phyloP scores from a whole-genome alignment of 1,284 basidiomycete species.

The Puccinia triticina region DNA sequence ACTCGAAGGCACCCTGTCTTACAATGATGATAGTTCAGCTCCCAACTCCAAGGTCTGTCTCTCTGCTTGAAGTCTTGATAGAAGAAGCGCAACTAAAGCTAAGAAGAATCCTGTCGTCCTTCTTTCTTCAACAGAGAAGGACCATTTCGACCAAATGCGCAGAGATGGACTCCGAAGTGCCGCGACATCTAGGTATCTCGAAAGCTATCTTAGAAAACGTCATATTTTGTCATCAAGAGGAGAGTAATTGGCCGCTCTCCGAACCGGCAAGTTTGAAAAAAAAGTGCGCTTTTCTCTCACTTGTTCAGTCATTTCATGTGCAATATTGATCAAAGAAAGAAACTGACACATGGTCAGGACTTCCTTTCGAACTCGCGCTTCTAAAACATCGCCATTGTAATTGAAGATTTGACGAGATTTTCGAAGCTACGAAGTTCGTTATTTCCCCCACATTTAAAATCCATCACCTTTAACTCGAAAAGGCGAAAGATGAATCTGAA shows the following conservation, averaged over 20 bases:
- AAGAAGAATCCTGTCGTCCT: neutral
- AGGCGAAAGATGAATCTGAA: conserved; percentile 51
- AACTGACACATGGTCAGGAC: neutral
- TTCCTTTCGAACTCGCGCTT: neutral
- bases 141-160: conserved; percentile 93
- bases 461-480: neutral
- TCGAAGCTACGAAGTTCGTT: conserved; percentile 88
- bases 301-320: neutral
- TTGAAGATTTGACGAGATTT: conserved; percentile 78
- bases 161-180: conserved; percentile 93
- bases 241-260: conserved; percentile 95
- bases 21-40: conserved; percentile 65
- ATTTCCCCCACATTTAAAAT: neutral
- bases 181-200: conserved; percentile 88
- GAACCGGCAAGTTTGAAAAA: conserved; percentile 92
- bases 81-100: neutral
- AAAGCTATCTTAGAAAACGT: conserved; percentile 97
- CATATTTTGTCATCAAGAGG: conserved; percentile 99
- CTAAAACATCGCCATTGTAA: neutral
- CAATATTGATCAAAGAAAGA: neutral
- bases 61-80: conserved; percentile 65
- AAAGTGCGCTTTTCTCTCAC: conserved; percentile 68
- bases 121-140: conserved; percentile 67
- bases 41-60: conserved; percentile 63
- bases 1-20: conserved; percentile 83